phyloP scores from a whole-genome alignment of 768 basidiomycete species.

The Suillus subluteus region DNA sequence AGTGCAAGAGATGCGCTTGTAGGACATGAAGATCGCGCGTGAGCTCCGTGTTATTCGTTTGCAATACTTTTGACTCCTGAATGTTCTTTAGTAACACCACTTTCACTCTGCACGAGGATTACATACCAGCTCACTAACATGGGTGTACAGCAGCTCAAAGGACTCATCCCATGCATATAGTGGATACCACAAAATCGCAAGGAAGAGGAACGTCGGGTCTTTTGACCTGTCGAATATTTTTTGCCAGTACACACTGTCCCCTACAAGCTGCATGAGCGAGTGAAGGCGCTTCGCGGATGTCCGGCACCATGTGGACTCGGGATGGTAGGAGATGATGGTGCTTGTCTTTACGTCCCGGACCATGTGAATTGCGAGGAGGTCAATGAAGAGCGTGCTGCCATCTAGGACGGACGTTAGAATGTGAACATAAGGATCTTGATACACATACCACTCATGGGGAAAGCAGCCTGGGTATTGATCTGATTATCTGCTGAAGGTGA shows the following conservation, averaged over 20 bases:
- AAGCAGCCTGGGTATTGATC: slow-evolving; percentile 58
- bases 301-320: slow-evolving; percentile 15
- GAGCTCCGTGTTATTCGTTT: slow-evolving; percentile 42
- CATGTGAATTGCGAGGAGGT: slow-evolving; percentile 59
- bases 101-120: not conserved
- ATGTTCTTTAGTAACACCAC: not conserved
- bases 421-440: not conserved
- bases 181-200: slow-evolving; percentile 60
- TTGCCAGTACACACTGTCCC: slow-evolving; percentile 35
- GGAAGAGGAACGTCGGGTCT: slow-evolving; percentile 59
- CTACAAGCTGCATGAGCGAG: slow-evolving; percentile 32
- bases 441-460: slow-evolving; percentile 40
- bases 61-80: slow-evolving; percentile 52
- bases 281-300: slow-evolving; percentile 30
- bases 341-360: slow-evolving; percentile 32
- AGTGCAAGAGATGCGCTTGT: slow-evolving; percentile 61
- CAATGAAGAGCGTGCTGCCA: slow-evolving; percentile 35
- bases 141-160: slow-evolving; percentile 51
- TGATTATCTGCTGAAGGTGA: slow-evolving; percentile 3
- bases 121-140: slow-evolving; percentile 55
- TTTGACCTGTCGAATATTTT: slow-evolving; percentile 29
- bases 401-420: slow-evolving; percentile 18
- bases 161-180: slow-evolving; percentile 67
- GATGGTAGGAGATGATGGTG: slow-evolving; percentile 36
- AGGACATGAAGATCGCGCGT: slow-evolving; percentile 59